A percentile compares a stretch with the other conserved stretches of the same genome.
Evolutionary conservation across 192 early-diverging fungal genomes (phyloP).

Genomic region (Lunasporangiospora selenospora): DNA sequence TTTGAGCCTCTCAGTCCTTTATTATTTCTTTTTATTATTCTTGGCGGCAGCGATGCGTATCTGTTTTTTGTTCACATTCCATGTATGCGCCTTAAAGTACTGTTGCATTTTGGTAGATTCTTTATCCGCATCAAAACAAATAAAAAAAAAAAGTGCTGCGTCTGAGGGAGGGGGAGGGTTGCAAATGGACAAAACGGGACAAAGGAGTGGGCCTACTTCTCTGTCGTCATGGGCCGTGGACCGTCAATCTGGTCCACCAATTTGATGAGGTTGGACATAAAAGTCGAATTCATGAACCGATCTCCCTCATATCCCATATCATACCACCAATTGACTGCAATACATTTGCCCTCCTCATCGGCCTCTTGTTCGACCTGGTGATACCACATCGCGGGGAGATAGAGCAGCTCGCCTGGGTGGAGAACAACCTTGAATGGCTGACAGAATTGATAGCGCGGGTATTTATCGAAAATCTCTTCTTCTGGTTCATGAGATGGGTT

Average conservation of each 20-base stretch:
- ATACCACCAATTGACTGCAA: slow-evolving; percentile 64
- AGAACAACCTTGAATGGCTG: slow-evolving; percentile 50
- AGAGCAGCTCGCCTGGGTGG: slow-evolving; percentile 58
- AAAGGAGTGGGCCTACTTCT: no score
- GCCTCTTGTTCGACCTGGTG: slow-evolving; percentile 60
- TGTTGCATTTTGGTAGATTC: no score
- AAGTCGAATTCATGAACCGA: slow-evolving; percentile 21
- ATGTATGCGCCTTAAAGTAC: no score
- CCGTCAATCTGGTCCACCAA: slow-evolving; percentile 38
- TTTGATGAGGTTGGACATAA: slow-evolving; percentile 27
- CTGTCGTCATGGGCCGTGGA: no score
- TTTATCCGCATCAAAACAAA: no score
- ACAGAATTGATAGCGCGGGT: slow-evolving; percentile 50
- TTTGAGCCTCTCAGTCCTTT: no score
- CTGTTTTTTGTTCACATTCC: no score
- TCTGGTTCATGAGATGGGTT: slow-evolving; percentile 46
- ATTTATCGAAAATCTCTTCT: slow-evolving; percentile 44
- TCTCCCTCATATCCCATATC: slow-evolving; percentile 56
- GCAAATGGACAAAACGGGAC: no score
- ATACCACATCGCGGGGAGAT: slow-evolving; percentile 63
- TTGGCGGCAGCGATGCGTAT: no score
- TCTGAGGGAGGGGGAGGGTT: no score
- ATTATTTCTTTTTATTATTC: no score
- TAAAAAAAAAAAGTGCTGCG: no score
- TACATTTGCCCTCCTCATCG: slow-evolving; percentile 53